phyloP scores from a whole-genome alignment of 331 rosid genomes.

The Pyrus hybrid region DNA sequence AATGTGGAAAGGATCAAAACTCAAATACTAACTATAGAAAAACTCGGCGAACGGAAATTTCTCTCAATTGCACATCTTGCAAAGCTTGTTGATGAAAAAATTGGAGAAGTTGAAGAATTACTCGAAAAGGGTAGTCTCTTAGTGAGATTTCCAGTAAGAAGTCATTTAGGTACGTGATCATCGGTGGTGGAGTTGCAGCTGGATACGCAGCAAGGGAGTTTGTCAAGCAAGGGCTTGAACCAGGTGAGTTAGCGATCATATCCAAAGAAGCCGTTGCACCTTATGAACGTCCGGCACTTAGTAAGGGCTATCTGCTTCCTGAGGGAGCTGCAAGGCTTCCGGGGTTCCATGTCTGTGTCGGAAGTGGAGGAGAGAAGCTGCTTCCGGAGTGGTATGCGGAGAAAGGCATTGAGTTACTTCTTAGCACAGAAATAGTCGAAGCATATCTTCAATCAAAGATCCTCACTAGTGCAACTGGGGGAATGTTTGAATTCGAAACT shows the following conservation, averaged over 20 bases:
- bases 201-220: slow-evolving; percentile 53
- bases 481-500: slow-evolving; percentile 9
- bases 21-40: slow-evolving; percentile 9
- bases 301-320: slow-evolving; percentile 35
- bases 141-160: background rate
- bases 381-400: slow-evolving; percentile 31
- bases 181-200: slow-evolving; percentile 49
- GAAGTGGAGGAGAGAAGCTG: slow-evolving; percentile 43
- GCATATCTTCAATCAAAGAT: slow-evolving; percentile 20
- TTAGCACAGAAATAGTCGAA: slow-evolving; percentile 24
- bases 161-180: slow-evolving; percentile 23
- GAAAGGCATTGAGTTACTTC: slow-evolving; percentile 30
- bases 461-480: slow-evolving; percentile 21
- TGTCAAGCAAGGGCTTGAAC: slow-evolving; percentile 16
- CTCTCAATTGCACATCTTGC: slow-evolving; percentile 7
- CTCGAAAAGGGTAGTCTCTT: slow-evolving; percentile 20
- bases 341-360: slow-evolving; percentile 40
- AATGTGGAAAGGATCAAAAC: slow-evolving; percentile 8
- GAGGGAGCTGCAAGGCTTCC: slow-evolving; percentile 32
- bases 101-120: slow-evolving; percentile 17
- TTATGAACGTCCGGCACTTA: slow-evolving; percentile 40
- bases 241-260: slow-evolving; percentile 32
- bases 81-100: slow-evolving; percentile 19
- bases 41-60: slow-evolving; percentile 1
- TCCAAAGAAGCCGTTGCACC: slow-evolving; percentile 39